These are phyloP conservation scores for Primulina eburnea DNA, from an alignment of 257 asterid species.

Conservation along the genomic window DNA sequence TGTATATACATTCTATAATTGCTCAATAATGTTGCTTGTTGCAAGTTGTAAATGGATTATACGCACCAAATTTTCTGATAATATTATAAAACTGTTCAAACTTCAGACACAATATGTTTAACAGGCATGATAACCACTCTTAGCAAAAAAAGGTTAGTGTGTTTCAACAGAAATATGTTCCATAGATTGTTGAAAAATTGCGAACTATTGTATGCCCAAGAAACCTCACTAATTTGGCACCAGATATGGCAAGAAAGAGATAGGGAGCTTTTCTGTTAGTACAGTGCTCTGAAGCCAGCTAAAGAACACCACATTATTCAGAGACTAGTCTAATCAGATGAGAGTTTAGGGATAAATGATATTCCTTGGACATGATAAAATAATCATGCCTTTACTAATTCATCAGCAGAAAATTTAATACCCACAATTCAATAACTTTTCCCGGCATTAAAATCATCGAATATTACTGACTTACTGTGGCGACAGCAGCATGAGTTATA, in stretches of 20 bases:
- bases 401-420: constrained; percentile 7
- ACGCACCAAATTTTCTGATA: no score
- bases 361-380: neutral
- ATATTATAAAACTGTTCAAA: neutral
- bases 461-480: constrained; percentile 69
- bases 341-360: neutral
- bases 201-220: neutral
- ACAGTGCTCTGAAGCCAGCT: neutral
- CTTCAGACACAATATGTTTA: neutral
- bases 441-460: constrained; percentile 10
- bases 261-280: neutral
- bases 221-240: neutral
- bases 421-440: constrained; percentile 12
- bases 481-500: constrained; percentile 89
- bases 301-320: neutral
- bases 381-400: neutral
- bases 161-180: neutral
- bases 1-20: neutral
- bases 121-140: neutral
- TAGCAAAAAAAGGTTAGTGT: neutral
- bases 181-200: neutral
- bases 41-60: neutral
- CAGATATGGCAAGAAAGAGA: neutral
- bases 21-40: neutral
- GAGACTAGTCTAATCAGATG: neutral